Base-by-base conservation (phyloP, 164 flowering plant genomes). In the Saururus chinensis region DNA sequence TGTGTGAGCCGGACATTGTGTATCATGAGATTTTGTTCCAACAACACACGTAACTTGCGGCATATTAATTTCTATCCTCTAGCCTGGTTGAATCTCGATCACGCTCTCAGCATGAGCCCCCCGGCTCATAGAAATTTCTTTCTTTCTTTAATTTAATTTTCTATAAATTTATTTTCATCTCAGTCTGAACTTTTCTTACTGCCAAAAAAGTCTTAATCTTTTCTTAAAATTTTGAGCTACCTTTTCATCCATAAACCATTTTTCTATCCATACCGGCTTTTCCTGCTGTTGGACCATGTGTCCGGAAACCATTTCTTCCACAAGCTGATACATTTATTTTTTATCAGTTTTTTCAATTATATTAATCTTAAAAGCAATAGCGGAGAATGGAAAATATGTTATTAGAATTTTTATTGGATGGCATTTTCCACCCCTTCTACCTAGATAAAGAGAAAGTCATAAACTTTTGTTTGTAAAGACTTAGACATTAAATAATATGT, bases 401-500 rank as follows among this genome's bases (percentile, higher is more conserved):
- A 42, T 10, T 42, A 17, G 17, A 12, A 9, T 45, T 45, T 12
- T 45, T 45, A 45, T 12, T 45, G 49, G 45, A 10, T 17, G 11
- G 11, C 49, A 7, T 12, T 45, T 45, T 12, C 49, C 14, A 7
- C 13, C 13, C 19, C 20, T n/a, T 45, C 40, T 59, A 40, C 35
- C 61, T 40, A 11, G 4, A n/a, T 19, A n/a, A 59, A 10, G 19
- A 22, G 13, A 23, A 17, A 21, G 22, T 13, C 19, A 14, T 48
- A 21, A 14, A 61, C 17, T 51, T 49, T 48, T 21, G 40, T 22
- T 20, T 49, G 19, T 61, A 11, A 8, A 49, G 1, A 21, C n/a
- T 35, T 25, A 24, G 4, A 51, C 12, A 2, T 24, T 51, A 51
- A 6, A 48, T 60, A 23, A 70, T 56, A 70, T 66, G 74, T 68